A percentile compares a stretch with the other conserved stretches of the same genome.
These are phyloP conservation scores for Furcasterigmium sp. DNA, from an alignment of 2,329 filamentous ascomycete species.

Conservation along the genomic window DNA sequence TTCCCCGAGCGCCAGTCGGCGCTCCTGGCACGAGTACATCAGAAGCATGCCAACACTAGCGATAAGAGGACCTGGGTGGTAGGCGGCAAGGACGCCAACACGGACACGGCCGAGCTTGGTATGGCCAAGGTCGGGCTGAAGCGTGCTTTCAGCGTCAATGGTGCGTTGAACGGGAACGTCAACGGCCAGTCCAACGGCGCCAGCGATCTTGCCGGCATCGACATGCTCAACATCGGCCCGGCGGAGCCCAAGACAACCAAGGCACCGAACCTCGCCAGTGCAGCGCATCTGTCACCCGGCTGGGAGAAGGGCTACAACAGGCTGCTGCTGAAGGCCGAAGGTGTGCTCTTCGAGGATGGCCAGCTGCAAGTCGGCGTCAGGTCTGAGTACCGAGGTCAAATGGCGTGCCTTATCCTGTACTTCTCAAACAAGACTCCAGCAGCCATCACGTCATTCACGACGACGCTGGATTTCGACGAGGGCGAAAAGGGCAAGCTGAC, in stretches of 20 bases:
- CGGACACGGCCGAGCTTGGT: conserved; percentile 71
- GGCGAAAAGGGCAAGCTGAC: conserved; percentile 62
- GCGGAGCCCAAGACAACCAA: conserved; percentile 55
- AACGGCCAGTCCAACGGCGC: conserved; percentile 47
- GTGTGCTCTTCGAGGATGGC: conserved; percentile 88
- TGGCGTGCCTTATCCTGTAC: conserved; percentile 92
- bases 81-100: conserved; percentile 92
- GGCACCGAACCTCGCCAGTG: conserved; percentile 79
- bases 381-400: conserved; percentile 91
- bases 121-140: conserved; percentile 80
- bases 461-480: conserved; percentile 78
- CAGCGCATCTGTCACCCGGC: conserved; percentile 86
- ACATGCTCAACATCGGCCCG: conserved; percentile 61
- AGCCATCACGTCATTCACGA: conserved; percentile 85
- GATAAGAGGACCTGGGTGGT: conserved; percentile 97
- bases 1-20: conserved; percentile 94
- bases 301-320: conserved; percentile 90
- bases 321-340: conserved; percentile 73
- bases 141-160: conserved; percentile 70
- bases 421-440: conserved; percentile 91
- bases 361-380: conserved; percentile 90
- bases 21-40: conserved; percentile 83
- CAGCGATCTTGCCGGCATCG: conserved; percentile 74
- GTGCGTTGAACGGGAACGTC: conserved; percentile 33
- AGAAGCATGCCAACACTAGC: conserved; percentile 87